Evolutionary conservation across 192 early-diverging fungal species (phyloP).

Genomic region (Coemansia sp.): DNA sequence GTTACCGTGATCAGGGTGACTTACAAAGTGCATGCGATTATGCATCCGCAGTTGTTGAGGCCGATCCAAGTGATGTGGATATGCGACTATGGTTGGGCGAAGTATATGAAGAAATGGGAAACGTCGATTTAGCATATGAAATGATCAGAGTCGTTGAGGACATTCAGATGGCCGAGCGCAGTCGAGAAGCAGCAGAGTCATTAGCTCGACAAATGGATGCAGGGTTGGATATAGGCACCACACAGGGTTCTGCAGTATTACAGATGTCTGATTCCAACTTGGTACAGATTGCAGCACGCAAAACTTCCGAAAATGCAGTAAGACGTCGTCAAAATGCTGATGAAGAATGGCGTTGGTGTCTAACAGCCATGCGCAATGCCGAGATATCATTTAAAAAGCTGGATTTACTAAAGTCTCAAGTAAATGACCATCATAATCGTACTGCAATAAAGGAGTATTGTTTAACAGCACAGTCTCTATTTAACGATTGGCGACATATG

Average conservation of each 20-base stretch:
- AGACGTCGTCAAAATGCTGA: conserved; percentile 26
- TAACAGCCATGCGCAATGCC: conserved; percentile 39
- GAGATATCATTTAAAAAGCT: conserved; percentile 43
- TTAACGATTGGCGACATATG: conserved; percentile 40
- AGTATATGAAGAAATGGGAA: conserved; percentile 64
- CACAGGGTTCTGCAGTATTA: neutral
- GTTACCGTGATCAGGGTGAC: conserved; percentile 61
- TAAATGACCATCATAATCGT: neutral
- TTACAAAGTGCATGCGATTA: conserved; percentile 55
- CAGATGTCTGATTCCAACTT: neutral
- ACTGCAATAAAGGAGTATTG: conserved; percentile 32
- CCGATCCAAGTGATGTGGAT: conserved; percentile 59
- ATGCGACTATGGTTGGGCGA: conserved; percentile 61
- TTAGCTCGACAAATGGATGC: neutral
- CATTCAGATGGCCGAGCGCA: conserved; percentile 21
- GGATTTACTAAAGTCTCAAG: conserved; percentile 18
- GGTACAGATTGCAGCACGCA: conserved; percentile 19
- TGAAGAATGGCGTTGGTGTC: conserved; percentile 26
- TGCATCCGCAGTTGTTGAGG: conserved; percentile 55
- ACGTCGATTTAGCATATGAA: conserved; percentile 30
- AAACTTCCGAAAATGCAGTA: conserved; percentile 20
- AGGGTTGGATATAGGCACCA: neutral
- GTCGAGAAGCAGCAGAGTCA: neutral
- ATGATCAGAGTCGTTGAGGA: conserved; percentile 42
- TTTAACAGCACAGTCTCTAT: conserved; percentile 29